Evolutionary conservation across 305 asterid species (phyloP).

Genomic region (Solanum chacoense): DNA sequence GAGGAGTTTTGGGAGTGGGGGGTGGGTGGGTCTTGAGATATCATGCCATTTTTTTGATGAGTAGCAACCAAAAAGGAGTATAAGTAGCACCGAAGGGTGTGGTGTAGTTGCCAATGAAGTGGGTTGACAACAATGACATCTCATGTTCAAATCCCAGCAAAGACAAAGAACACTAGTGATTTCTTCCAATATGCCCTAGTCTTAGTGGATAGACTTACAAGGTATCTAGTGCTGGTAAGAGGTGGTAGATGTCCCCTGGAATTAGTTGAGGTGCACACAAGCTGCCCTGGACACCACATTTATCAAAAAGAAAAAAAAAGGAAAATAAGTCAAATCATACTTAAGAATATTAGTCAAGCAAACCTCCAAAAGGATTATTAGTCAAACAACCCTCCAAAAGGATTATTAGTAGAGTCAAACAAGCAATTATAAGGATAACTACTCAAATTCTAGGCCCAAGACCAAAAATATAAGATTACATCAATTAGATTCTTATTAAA

Average conservation of each 20-base stretch:
- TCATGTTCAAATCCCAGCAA: neutral
- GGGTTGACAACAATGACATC: neutral
- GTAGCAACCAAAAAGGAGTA: neutral
- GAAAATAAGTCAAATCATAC: no score
- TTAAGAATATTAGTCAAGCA: no score
- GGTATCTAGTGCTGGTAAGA: neutral
- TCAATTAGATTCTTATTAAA: neutral
- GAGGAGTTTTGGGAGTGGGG: neutral
- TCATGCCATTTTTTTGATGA: neutral
- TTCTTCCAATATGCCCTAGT: neutral
- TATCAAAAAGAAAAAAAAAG: neutral
- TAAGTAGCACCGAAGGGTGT: neutral
- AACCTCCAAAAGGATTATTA: neutral
- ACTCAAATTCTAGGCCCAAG: neutral
- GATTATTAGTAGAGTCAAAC: neutral
- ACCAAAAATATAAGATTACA: neutral
- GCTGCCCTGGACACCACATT: neutral
- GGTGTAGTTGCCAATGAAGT: neutral
- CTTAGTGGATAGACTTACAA: neutral
- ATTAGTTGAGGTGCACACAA: neutral
- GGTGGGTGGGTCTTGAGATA: neutral
- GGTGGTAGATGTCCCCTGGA: neutral
- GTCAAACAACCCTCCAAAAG: neutral
- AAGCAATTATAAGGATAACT: neutral
- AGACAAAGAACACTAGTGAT: neutral